phyloP scores from a whole-genome alignment of 2,329 filamentous ascomycete genomes.

The Cladosporium sp. region DNA sequence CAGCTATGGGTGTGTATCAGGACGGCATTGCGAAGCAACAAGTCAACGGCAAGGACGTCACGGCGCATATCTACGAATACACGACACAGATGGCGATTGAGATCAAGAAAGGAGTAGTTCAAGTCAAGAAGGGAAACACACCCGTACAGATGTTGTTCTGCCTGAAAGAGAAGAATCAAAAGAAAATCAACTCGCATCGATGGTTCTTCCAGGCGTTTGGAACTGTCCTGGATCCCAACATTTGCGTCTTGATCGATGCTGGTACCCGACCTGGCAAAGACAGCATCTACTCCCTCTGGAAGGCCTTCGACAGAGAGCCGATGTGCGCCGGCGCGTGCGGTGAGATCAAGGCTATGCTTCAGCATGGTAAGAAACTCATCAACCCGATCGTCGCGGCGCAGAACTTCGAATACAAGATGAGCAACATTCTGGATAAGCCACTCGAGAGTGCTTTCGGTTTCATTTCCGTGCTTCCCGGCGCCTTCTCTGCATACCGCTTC shows the following conservation, averaged over 20 bases:
- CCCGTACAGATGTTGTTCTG: slow-evolving; percentile 97
- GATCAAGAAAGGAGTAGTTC: slow-evolving; percentile 85
- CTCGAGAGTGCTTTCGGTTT: slow-evolving; percentile 96
- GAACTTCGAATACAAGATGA: slow-evolving; percentile 99
- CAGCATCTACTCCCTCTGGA: slow-evolving; percentile 98
- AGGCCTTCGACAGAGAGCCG: slow-evolving; percentile 94
- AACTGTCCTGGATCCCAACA: slow-evolving; percentile 85
- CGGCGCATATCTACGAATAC: slow-evolving; percentile 94
- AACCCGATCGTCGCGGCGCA: slow-evolving; percentile 94
- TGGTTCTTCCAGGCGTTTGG: slow-evolving; percentile 99
- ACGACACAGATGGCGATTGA: slow-evolving; percentile 81
- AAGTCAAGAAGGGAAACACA: slow-evolving; percentile 75
- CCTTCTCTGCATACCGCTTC: slow-evolving; percentile 97
- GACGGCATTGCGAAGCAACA: slow-evolving; percentile 98
- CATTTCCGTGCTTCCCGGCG: slow-evolving; percentile 92
- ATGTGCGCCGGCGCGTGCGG: slow-evolving; percentile 97
- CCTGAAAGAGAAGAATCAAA: slow-evolving; percentile 98
- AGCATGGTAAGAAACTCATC: slow-evolving; percentile 77
- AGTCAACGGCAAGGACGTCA: slow-evolving; percentile 94
- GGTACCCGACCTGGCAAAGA: slow-evolving; percentile 91
- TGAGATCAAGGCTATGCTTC: slow-evolving; percentile 98
- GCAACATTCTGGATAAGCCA: slow-evolving; percentile 97
- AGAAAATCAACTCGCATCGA: slow-evolving; percentile 99
- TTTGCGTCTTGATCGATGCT: slow-evolving; percentile 92
- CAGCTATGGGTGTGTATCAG: slow-evolving; percentile 93